phyloP scores from a whole-genome alignment of 2,329 filamentous ascomycete genomes.

The Erysiphe pulchra region DNA sequence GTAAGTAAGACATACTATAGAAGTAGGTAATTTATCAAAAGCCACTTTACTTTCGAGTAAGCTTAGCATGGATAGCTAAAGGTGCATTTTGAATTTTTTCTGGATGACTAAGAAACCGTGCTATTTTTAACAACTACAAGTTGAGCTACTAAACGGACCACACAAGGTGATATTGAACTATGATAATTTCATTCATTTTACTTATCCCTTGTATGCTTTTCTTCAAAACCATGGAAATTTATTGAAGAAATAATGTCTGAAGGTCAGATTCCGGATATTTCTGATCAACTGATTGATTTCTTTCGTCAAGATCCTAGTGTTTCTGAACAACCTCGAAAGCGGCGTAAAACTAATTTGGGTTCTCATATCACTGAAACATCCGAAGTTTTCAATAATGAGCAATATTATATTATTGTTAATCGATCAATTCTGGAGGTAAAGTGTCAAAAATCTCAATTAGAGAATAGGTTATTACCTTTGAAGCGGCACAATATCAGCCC shows the following conservation, averaged over 20 bases:
- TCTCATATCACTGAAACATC: neutral
- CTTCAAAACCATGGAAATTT: neutral
- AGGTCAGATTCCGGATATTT: neutral
- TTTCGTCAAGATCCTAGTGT: neutral
- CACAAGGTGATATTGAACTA: too few species aligned
- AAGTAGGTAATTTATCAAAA: too few species aligned
- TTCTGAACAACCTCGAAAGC: neutral
- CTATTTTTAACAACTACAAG: too few species aligned
- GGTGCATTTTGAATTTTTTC: too few species aligned
- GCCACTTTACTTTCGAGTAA: too few species aligned
- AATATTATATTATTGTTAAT: slow-evolving; percentile 9
- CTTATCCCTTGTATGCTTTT: too few species aligned
- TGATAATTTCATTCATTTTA: too few species aligned
- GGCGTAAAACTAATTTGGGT: neutral
- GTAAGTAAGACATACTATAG: too few species aligned
- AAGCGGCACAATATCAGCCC: slow-evolving; percentile 4
- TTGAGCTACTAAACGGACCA: too few species aligned
- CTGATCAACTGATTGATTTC: neutral
- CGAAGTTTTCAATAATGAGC: neutral
- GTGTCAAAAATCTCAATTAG: slow-evolving; percentile 5
- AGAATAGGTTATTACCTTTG: slow-evolving; percentile 3
- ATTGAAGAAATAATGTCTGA: neutral
- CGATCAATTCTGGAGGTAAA: slow-evolving; percentile 7
- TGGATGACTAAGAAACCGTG: too few species aligned
- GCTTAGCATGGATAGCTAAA: too few species aligned